Percentiles rank a stretch among this genome's conserved stretches.
Conservation (phyloP, 352 stramenopile species). For the Plasmopara muralis region DNA sequence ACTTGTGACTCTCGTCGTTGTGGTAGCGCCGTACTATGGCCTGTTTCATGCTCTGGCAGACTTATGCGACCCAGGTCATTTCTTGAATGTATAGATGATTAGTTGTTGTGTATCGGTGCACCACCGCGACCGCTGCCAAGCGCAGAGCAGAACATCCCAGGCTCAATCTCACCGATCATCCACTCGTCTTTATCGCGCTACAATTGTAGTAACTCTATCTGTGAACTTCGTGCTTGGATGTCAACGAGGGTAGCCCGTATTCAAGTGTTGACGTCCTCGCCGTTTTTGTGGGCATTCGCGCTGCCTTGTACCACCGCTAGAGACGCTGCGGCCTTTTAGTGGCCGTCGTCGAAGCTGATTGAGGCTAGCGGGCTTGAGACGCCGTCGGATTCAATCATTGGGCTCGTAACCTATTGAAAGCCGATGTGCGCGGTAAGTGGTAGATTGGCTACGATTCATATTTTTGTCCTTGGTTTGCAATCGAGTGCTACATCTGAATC, state of each 20-base stretch:
- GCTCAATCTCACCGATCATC: background rate
- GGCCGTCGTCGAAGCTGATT: constrained; percentile 1
- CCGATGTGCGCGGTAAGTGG: background rate
- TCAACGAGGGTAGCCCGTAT: background rate
- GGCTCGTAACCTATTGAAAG: background rate
- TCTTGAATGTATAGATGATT: background rate
- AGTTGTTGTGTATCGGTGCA: background rate
- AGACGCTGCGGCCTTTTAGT: background rate
- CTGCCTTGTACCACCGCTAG: background rate
- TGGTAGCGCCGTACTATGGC: background rate
- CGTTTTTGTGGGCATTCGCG: background rate
- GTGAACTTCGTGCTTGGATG: background rate
- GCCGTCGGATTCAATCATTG: background rate
- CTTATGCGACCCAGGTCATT: background rate
- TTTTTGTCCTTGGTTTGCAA: background rate
- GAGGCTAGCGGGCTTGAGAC: background rate
- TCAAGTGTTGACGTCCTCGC: background rate
- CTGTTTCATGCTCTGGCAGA: background rate
- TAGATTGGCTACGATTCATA: background rate
- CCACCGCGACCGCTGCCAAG: background rate
- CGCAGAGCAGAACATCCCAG: background rate
- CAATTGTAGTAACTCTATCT: background rate
- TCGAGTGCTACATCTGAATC: background rate
- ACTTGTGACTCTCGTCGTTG: background rate
- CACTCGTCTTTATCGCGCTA: background rate